Percentiles rank a stretch among this genome's conserved stretches.
Conservation (phyloP, 768 basidiomycete species). For the Termitomyces heimii region DNA sequence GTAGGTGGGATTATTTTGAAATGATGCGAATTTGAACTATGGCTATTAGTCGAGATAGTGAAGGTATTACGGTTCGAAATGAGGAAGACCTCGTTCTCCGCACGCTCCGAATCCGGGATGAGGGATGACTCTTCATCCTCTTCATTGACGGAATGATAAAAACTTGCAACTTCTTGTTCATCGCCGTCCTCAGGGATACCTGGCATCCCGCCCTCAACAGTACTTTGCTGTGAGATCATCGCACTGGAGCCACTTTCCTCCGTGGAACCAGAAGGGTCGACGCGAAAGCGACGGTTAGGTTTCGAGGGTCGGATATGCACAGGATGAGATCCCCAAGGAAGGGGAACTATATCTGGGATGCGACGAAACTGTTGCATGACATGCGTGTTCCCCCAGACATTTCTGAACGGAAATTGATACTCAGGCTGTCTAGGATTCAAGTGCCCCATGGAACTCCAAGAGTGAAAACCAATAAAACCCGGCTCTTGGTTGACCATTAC, state of each 20-base stretch:
- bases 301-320: conserved; percentile 8
- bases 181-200: conserved; percentile 12
- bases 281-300: conserved; percentile 13
- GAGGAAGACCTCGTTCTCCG: conserved; percentile 13
- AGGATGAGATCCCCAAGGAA: conserved; percentile 12
- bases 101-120: conserved; percentile 7
- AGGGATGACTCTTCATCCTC: conserved; percentile 11
- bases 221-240: not conserved
- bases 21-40: conserved; percentile 11
- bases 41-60: conserved; percentile 8
- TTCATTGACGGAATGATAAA: not conserved
- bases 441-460: not conserved
- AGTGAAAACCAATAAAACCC: not conserved
- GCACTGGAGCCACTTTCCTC: conserved; percentile 3
- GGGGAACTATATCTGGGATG: conserved; percentile 8
- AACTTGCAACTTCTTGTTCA: conserved; percentile 7
- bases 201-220: conserved; percentile 4
- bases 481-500: not conserved
- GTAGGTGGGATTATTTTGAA: conserved; percentile 17
- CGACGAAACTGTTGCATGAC: conserved; percentile 11
- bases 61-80: conserved; percentile 12
- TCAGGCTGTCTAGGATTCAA: not conserved
- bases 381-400: conserved; percentile 9
- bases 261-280: conserved; percentile 13
- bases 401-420: conserved; percentile 3